These are phyloP conservation scores for Hemerocallis citrina DNA, from an alignment of 106 monocot genomes.

Conservation along the genomic window DNA sequence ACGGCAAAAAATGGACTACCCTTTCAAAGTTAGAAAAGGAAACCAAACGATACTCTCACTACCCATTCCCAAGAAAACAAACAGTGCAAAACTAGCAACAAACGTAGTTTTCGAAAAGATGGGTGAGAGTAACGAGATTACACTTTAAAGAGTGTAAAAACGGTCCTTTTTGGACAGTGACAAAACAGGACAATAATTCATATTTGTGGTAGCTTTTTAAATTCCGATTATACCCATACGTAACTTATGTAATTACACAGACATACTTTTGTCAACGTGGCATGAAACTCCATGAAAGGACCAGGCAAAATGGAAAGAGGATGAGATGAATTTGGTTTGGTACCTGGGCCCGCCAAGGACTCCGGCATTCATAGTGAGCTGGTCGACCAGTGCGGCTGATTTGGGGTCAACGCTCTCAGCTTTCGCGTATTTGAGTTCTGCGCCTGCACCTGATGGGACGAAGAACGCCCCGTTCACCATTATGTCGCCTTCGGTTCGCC, in stretches of 20 bases:
- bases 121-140: too few relatives aligned
- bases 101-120: too few relatives aligned
- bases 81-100: too few relatives aligned
- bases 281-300: neutral
- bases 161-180: too few relatives aligned
- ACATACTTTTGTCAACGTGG: neutral
- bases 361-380: constrained; percentile 65
- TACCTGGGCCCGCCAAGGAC: constrained; percentile 56
- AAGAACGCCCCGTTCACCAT: constrained; percentile 90
- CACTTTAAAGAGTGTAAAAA: too few relatives aligned
- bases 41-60: too few relatives aligned
- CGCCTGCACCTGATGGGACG: constrained; percentile 70
- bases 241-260: constrained; percentile 30
- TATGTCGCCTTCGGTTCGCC: constrained; percentile 85
- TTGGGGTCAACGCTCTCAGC: constrained; percentile 58
- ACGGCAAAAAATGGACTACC: too few relatives aligned
- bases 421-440: constrained; percentile 37
- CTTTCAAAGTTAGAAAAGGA: too few relatives aligned
- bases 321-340: neutral
- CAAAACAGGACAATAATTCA: too few relatives aligned
- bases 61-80: too few relatives aligned
- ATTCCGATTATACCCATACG: too few relatives aligned
- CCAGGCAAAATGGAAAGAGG: neutral
- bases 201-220: too few relatives aligned
- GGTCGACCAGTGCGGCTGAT: constrained; percentile 51